These are phyloP conservation scores for Entomortierella chlamydospora DNA, from an alignment of 192 early-diverging fungal species.

Conservation along the genomic window DNA sequence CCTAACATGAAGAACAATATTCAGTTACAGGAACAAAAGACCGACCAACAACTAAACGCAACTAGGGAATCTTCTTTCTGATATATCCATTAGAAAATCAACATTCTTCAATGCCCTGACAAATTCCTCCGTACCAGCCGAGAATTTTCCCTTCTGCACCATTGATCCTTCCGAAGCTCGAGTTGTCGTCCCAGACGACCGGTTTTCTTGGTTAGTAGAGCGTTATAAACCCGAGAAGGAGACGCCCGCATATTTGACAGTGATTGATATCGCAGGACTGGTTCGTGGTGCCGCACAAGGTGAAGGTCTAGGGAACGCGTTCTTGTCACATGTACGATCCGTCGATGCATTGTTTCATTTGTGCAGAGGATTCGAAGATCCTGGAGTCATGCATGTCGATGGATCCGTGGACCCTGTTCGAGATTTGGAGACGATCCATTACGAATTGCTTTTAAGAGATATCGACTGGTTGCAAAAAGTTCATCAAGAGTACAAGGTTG, in stretches of 20 bases:
- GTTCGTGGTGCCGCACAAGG: constrained; percentile 72
- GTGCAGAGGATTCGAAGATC: constrained; percentile 80
- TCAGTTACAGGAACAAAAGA: too few species aligned
- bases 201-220: constrained; percentile 75
- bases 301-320: constrained; percentile 80
- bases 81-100: constrained; percentile 56
- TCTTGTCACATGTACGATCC: constrained; percentile 79
- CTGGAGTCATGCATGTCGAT: constrained; percentile 71
- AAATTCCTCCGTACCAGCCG: constrained; percentile 63
- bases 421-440: constrained; percentile 83
- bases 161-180: constrained; percentile 82
- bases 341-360: constrained; percentile 72
- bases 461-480: constrained; percentile 50
- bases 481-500: constrained; percentile 63
- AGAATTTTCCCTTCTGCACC: constrained; percentile 89
- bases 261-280: constrained; percentile 88
- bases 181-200: constrained; percentile 73
- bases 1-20: too few species aligned
- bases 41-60: too few species aligned
- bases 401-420: constrained; percentile 77
- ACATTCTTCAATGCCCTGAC: constrained; percentile 68
- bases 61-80: too few species aligned
- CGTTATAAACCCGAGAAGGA: constrained; percentile 69
- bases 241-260: constrained; percentile 72
- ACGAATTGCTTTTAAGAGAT: constrained; percentile 82